These are phyloP conservation scores for Chaetothyriales sp. DNA, from an alignment of 2,329 filamentous ascomycete species.

Conservation along the genomic window DNA sequence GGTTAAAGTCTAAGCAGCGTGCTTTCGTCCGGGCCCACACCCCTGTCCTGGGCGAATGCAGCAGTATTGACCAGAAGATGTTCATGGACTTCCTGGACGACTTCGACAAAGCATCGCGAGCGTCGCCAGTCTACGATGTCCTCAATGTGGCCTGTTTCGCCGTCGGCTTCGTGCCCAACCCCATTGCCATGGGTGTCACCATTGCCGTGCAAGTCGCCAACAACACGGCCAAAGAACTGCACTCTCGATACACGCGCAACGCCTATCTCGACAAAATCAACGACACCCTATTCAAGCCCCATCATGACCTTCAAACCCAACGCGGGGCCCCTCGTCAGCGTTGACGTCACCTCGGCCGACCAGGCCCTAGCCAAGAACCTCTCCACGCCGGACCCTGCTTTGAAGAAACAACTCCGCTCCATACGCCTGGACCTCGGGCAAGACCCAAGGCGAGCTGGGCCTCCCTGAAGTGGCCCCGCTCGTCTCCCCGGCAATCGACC, in stretches of 20 bases:
- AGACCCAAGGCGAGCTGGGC: slow-evolving; percentile 25
- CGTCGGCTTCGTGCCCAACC: slow-evolving; percentile 11
- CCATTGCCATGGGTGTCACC: slow-evolving; percentile 12
- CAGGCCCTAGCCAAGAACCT: slow-evolving; percentile 22
- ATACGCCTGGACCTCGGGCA: slow-evolving; percentile 11
- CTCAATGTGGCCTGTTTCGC: slow-evolving; percentile 15
- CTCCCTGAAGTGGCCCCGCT: slow-evolving; percentile 36
- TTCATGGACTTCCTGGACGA: slow-evolving; percentile 38
- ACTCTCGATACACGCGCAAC: slow-evolving; percentile 30
- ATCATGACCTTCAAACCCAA: slow-evolving; percentile 42
- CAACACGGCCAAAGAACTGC: slow-evolving; percentile 9
- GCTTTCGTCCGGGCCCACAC: slow-evolving; percentile 44
- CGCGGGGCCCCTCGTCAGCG: slow-evolving; percentile 15
- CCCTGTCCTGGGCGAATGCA: slow-evolving; percentile 30
- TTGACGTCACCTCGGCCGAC: slow-evolving; percentile 22
- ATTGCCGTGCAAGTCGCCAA: slow-evolving; percentile 10
- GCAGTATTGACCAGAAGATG: slow-evolving; percentile 35
- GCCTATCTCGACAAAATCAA: slow-evolving; percentile 44
- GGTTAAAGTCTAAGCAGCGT: slow-evolving; percentile 34
- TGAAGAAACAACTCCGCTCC: slow-evolving; percentile 7
- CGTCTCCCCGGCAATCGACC: slow-evolving; percentile 30
- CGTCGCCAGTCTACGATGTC: slow-evolving; percentile 14
- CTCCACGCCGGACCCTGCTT: slow-evolving; percentile 7
- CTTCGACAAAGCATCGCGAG: slow-evolving; percentile 25
- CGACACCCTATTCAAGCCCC: slow-evolving; percentile 42